Evolutionary conservation across 208 protist species (phyloP), one percentile per base, ranked within the genome.

Genomic region (Crithidia expoeki): DNA sequence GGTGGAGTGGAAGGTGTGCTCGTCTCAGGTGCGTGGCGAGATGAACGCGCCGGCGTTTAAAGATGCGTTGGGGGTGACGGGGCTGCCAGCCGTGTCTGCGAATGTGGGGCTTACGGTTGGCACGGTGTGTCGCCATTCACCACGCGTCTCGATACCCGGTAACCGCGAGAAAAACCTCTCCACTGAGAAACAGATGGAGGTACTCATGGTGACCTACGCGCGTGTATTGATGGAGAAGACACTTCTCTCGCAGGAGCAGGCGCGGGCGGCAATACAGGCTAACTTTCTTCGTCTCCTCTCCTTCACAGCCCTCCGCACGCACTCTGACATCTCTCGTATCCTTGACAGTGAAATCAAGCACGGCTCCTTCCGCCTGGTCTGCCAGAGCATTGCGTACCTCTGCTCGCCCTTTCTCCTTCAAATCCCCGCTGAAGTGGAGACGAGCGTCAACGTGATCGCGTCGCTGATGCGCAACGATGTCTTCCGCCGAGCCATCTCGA

Each of bases 131-230:
- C 72, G 69, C 40, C 72, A 83, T 63, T 75, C 64, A 12, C 38
- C 59, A 2, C 70, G 76, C 10, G 52, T 44, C n/a, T 51, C 47
- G 4, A 25, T 47, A 0, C 19, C 50, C 16, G 40, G 49, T 28
- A 72, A 34, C 19, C 64, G 53, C 47, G 80, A 86, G 17, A 58
- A 32, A 36, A 79, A 73, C 62, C 32, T 79, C 1, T 66, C 52
- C 2, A 44, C 80, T 12, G 75, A 86, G 30, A 87, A 84, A 67
- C 87, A 94, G 59, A 88, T 94, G 75, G 81, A 85, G 49, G 74
- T 74, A 19, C 79, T 88, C n/a, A 89, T 96, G 51, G 81, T 94
- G 27, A 83, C 56, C 34, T 96, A 92, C 76, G 85, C 91, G 25
- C 76, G 88, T 23, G 72, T 94, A 55, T 79, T 96, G 28, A 69